Percentiles rank a stretch among this genome's conserved stretches.
phyloP scores from a whole-genome alignment of 2,329 filamentous ascomycete species.

The Fusarium globosum region DNA sequence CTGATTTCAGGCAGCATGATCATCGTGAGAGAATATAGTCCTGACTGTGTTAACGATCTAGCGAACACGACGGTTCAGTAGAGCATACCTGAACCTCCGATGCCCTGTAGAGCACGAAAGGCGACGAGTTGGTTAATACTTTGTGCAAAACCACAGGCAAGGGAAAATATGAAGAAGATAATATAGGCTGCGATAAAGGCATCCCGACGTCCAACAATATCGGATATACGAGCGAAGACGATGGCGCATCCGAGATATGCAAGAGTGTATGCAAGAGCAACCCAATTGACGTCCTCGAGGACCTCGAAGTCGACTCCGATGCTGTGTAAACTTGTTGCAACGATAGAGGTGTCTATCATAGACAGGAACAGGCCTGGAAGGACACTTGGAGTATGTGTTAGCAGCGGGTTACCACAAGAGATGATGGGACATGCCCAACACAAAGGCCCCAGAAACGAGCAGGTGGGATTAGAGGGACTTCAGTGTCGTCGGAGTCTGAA shows the following conservation, averaged over 20 bases:
- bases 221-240: constrained; percentile 64
- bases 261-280: constrained; percentile 66
- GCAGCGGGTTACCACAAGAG: neutral
- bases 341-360: constrained; percentile 69
- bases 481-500: neutral
- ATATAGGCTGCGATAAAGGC: constrained; percentile 63
- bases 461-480: constrained; percentile 39
- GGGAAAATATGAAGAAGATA: constrained; percentile 67
- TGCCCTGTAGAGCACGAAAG: constrained; percentile 61
- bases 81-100: constrained; percentile 61
- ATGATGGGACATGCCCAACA: constrained; percentile 44
- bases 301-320: constrained; percentile 64
- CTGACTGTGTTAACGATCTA: constrained; percentile 39
- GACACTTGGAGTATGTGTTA: constrained; percentile 50
- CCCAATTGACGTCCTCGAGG: constrained; percentile 61
- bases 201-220: constrained; percentile 64
- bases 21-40: constrained; percentile 67
- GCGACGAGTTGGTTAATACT: constrained; percentile 58
- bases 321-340: constrained; percentile 67
- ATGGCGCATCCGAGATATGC: constrained; percentile 68
- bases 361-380: constrained; percentile 66
- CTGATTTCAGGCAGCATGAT: constrained; percentile 64
- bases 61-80: no score
- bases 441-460: constrained; percentile 51
- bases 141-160: constrained; percentile 60